A percentile compares a stretch with the other conserved stretches of the same genome.
These are phyloP conservation scores for Teunomyces gatunensis DNA, from an alignment of 805 yeast species.

Conservation along the genomic window DNA sequence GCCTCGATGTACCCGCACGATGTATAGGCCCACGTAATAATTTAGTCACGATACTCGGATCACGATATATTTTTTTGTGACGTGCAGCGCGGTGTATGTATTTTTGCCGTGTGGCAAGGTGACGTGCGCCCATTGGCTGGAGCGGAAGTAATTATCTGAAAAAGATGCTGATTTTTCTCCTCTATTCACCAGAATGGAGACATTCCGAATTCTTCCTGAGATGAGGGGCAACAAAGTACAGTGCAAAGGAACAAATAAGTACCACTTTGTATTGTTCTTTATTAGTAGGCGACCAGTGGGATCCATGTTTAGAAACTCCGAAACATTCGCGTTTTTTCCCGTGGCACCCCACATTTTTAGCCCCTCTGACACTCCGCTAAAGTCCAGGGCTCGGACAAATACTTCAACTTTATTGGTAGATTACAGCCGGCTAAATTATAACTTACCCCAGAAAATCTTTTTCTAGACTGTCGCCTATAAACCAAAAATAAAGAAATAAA, in stretches of 20 bases:
- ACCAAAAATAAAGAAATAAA: too few species aligned
- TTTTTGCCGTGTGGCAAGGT: not conserved
- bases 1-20: too few species aligned
- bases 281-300: not conserved
- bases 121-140: not conserved
- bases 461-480: too few species aligned
- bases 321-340: conserved; percentile 1
- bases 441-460: too few species aligned
- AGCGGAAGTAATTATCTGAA: not conserved
- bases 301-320: not conserved
- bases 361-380: not conserved
- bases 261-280: not conserved
- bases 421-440: not conserved
- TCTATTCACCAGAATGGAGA: too few species aligned
- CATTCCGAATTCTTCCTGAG: not conserved
- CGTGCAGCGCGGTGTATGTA: not conserved
- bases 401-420: not conserved
- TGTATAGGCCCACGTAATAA: not conserved
- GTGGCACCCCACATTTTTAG: conserved; percentile 1
- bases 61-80: not conserved
- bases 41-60: not conserved
- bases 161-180: not conserved
- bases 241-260: not conserved
- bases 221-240: not conserved
- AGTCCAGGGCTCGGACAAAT: not conserved